Evolutionary conservation across 2,329 filamentous ascomycete species (phyloP), one percentile per base, ranked within the genome.

Genomic region (Monosporascus sp.): DNA sequence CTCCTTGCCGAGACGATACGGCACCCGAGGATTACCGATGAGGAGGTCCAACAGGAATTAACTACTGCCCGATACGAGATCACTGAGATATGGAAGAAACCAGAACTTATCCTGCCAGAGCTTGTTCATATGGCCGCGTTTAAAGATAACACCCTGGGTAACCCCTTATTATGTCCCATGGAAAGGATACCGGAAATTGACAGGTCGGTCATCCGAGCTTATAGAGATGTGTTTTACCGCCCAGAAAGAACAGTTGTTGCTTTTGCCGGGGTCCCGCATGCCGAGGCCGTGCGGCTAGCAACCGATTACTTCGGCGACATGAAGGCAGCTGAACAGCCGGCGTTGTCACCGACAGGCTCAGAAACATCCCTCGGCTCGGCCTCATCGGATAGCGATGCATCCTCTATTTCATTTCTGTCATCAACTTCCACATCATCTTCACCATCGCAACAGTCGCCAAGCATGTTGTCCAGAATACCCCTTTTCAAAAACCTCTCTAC

Each of bases 21-120:
- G 54, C 83, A 95, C 60, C 91, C 94, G 6, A 72, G 80, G 52
- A 87, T 97, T 60, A 95, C 90, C 8, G 88, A 95, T 26, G 84
- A 89, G 20, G 94, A 99, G 72, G 89, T 99, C 1, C 74, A 80
- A 20, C 85, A 91, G 69, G 94, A 99, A 74, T 77, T 99, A 22
- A 85, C 89, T 68, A 97, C 93, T 7, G 94, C 93, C 8, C 85
- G 92, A 50, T 99, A 97, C 68, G 94, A 99, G 74, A 94, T 99
- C 69, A 85, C 85, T 24, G 94, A 97, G 76, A 97, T 99, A 53
- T 99, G 94, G 94, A 87, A 88, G 63, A 97, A 96, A 78, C 92
- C 94, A 0, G 93, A 97, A 66, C 81, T 99, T 52, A 97, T 99
- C 62, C 76, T 99, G 56, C 94, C 94, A 0, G 94, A 99, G 74